phyloP scores from a whole-genome alignment of 768 basidiomycete species.

The Pluteus cervinus region DNA sequence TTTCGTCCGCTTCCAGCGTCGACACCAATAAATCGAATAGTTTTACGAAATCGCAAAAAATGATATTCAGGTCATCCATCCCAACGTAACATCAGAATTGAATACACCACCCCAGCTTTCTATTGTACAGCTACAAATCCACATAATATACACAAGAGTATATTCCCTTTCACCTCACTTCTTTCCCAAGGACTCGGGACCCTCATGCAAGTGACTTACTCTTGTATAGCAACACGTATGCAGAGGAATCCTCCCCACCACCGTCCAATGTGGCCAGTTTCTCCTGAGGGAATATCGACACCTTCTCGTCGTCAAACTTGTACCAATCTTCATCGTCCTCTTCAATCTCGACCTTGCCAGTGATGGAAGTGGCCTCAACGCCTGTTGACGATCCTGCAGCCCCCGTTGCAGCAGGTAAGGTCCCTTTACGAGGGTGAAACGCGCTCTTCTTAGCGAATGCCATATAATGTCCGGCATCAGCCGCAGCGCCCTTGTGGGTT shows the following conservation, averaged over 20 bases:
- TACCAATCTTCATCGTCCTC: conserved; percentile 85
- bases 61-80: no score
- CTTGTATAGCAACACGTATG: conserved; percentile 86
- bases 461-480: conserved; percentile 95
- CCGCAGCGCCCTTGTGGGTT: conserved; percentile 94
- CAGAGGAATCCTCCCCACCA: conserved; percentile 85
- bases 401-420: conserved; percentile 11
- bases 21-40: no score
- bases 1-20: no score
- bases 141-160: no score
- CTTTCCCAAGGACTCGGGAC: not conserved
- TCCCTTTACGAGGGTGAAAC: conserved; percentile 40
- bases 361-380: conserved; percentile 10
- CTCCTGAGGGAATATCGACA: conserved; percentile 77
- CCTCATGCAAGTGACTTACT: conserved; percentile 35
- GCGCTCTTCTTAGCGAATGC: conserved; percentile 81
- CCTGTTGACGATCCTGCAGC: conserved; percentile 12
- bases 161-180: not conserved
- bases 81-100: no score
- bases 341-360: conserved; percentile 30
- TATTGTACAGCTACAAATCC: no score
- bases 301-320: conserved; percentile 97
- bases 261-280: conserved; percentile 84
- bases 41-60: no score
- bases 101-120: no score